Evolutionary conservation across 176 grass and related monocot species (phyloP).

Genomic region (Ensete glaucum): DNA sequence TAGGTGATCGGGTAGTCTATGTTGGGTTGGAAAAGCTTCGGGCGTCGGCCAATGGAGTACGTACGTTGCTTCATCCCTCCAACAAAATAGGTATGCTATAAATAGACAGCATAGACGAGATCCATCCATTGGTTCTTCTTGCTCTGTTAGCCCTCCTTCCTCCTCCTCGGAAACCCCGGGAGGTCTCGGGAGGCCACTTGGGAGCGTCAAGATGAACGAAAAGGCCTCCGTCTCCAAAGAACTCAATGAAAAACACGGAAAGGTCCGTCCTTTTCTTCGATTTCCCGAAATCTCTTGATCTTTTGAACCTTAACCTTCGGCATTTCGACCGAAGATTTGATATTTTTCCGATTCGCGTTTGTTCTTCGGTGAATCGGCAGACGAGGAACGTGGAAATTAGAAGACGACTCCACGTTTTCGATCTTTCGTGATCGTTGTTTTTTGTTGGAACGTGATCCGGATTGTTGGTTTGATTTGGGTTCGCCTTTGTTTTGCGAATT

Average conservation of each 20-base stretch:
- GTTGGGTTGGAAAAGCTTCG: too few species aligned
- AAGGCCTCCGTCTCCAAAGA: conserved; percentile 18
- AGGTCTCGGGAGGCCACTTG: background rate
- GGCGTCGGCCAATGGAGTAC: too few species aligned
- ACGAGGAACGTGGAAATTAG: background rate
- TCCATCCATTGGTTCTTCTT: background rate
- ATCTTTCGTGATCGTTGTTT: background rate
- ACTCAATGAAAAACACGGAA: conserved; percentile 13
- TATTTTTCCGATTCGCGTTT: background rate
- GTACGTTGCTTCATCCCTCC: too few species aligned
- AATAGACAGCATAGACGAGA: too few species aligned
- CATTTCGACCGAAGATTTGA: background rate
- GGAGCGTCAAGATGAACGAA: conserved; percentile 10
- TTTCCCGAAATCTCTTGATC: background rate
- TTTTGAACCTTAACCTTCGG: background rate
- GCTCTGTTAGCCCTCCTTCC: background rate
- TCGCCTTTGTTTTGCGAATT: background rate
- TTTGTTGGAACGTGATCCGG: background rate
- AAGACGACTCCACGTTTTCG: background rate
- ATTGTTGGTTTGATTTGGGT: background rate
- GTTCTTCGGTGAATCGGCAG: background rate
- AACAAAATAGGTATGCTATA: too few species aligned
- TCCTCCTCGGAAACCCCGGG: background rate
- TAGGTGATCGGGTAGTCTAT: too few species aligned
- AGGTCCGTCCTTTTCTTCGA: background rate